Evolutionary conservation across 192 early-diverging fungal species (phyloP).

Genomic region (Linnemannia zychae): DNA sequence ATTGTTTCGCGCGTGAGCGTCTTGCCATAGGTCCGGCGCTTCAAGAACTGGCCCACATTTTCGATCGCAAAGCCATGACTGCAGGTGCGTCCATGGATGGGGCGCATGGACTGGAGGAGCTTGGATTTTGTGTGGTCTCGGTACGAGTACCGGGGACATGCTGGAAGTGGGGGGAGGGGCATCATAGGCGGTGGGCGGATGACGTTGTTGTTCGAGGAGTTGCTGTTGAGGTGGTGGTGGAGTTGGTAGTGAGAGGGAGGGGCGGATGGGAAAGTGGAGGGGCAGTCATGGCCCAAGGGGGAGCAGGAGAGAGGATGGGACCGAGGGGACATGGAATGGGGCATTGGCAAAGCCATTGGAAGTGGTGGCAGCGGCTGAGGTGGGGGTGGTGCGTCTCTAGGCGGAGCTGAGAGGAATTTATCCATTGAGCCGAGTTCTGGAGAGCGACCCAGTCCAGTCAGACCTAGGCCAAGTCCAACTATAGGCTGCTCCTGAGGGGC

Average conservation of each 20-base stretch:
- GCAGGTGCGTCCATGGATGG: conserved; percentile 19
- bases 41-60: conserved; percentile 36
- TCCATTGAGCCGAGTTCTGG: conserved; percentile 13
- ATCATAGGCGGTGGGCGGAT: conserved; percentile 31
- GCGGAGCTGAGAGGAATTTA: conserved; percentile 6
- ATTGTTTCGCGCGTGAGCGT: conserved; percentile 33
- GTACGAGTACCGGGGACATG: conserved; percentile 5
- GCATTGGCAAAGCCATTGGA: background rate
- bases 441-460: conserved; percentile 16
- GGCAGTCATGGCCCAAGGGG: background rate
- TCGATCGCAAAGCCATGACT: conserved; percentile 46
- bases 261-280: background rate
- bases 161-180: conserved; percentile 35
- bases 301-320: background rate
- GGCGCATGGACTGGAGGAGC: conserved; percentile 22
- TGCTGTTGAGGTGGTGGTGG: background rate
- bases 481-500: background rate
- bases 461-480: conserved; percentile 16
- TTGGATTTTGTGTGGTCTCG: conserved; percentile 34
- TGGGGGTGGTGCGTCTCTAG: background rate
- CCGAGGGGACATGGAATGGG: background rate
- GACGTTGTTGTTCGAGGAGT: background rate
- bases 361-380: conserved; percentile 4
- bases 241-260: background rate
- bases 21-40: conserved; percentile 33